These are phyloP conservation scores for Tylopilus plumbeoviolaceoides DNA, from an alignment of 768 basidiomycete species.

Conservation along the genomic window DNA sequence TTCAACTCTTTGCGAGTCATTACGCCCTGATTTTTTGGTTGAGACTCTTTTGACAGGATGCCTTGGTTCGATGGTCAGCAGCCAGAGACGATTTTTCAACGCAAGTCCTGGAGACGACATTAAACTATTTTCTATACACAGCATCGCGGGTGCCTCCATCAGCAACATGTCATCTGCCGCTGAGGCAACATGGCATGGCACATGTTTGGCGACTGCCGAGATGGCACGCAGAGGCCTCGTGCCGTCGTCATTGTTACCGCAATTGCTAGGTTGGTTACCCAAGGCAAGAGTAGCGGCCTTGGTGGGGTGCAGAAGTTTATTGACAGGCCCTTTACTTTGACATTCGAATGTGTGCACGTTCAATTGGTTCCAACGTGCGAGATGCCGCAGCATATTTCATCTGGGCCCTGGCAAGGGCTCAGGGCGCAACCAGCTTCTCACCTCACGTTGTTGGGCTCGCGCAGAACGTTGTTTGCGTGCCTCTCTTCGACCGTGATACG, in stretches of 20 bases:
- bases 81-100: conserved; percentile 75
- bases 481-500: conserved; percentile 90
- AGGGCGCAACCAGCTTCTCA: conserved; percentile 52
- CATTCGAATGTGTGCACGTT: conserved; percentile 86
- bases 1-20: conserved; percentile 62
- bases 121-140: conserved; percentile 79
- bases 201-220: conserved; percentile 89
- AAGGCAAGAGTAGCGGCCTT: conserved; percentile 48
- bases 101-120: conserved; percentile 79
- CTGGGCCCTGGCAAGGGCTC: conserved; percentile 89
- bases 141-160: conserved; percentile 54
- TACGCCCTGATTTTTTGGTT: background rate
- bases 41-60: conserved; percentile 57
- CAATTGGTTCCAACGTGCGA: conserved; percentile 90
- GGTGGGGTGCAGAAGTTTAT: conserved; percentile 9
- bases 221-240: conserved; percentile 82
- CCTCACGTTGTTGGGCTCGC: conserved; percentile 67
- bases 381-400: conserved; percentile 93
- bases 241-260: conserved; percentile 48
- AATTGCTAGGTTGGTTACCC: conserved; percentile 73
- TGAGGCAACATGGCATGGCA: conserved; percentile 93
- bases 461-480: conserved; percentile 66
- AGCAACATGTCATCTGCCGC: conserved; percentile 74
- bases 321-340: conserved; percentile 87
- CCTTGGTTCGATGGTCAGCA: conserved; percentile 89